Evolutionary conservation across 73 alveolate species (phyloP), one percentile per base, ranked within the genome.

Genomic region (Stentor coeruleus): DNA sequence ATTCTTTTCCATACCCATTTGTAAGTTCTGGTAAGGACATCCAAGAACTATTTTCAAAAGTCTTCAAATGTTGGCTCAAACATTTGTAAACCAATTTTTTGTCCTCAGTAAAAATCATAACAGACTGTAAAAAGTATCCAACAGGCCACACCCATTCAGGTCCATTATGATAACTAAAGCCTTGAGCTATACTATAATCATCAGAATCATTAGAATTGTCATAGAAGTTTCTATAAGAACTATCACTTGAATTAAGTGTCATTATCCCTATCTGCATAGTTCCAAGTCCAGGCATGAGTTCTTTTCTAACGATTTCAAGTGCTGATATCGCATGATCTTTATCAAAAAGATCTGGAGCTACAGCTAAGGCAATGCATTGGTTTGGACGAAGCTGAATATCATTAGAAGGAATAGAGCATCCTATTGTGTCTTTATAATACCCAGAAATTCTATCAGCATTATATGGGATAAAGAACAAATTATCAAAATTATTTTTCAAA

Each of bases 301-400:
- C n/a, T 35, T 82, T 77, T 59, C 91, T 82, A 38, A 77, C 82
- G 37, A 77, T 86, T 59, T 92, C 97, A 3, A 94, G 92, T 0
- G 94, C 60, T 49, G 89, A 87, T 57, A 94, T 84, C 77, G 94
- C 95, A 55, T 82, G 76, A 42, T 86, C 59, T 0, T 98, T 99
- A 79, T 93, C 76, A 81, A 97, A 97, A 42, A 97, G 83, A 83
- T 95, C 98, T 3, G 99, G 98, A 31, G 99, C 98, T 20, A 92
- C 89, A 3, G 98, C 98, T 86, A 97, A 88, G 4, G 99, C 98
- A 0, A 97, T 88, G 81, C 91, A 84, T 3, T 94, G 90, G 85
- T 97, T 97, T 42, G 97, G 95, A 77, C 99, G 90, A 58, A 95
- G 88, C 82, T 97, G 96, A 59, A 93, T 93, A 82, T 93, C 98